Evolutionary conservation across 1,284 basidiomycete species (phyloP), one percentile per base, ranked within the genome.

Genomic region (Xanthoconium separans): DNA sequence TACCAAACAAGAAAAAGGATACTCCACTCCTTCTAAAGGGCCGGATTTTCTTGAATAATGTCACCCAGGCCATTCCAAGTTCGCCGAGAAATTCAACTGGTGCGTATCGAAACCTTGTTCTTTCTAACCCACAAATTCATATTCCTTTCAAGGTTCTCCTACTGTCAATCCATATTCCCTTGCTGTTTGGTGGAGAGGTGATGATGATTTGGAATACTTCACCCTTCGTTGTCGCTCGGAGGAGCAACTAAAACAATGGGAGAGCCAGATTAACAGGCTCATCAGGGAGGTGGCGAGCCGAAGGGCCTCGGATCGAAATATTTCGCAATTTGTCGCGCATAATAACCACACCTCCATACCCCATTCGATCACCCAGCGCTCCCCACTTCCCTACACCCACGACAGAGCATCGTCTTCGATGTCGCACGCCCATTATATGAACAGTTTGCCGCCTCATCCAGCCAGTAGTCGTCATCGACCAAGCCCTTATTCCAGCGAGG

Each of bases 11-110:
- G 71, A 85, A 88, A 73, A 87, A 86, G 68, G 89, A 80, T 64
- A 89, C 88, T 0, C 89, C 89, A 18, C 80, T 98, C 36, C 83
- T 96, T 48, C 76, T 99, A 58, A 99, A 99, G 69, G 97, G 97
- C 2, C 85, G 97, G 34, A 99, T 99, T 62, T 99, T 98, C 73
- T 81, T 98, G 63, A 95, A 94, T 63, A 99, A 99, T 65, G 94
- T 99, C 44, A 95, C 92, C 0, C 83, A 89, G 60, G 87, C 90
- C 20, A 74, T 81, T 49, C 77, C 82, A 37, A 75, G 73, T 49
- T 78, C 80, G 24, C 77, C 82, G 39, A 80, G 81, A 60, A 76
- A 78, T 44, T 83, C 82, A 36, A 76, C 77, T 51, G 81, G 90
- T 91, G 61, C 53, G 86, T 78, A 51, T 58, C 15, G 36, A 3